Base-by-base conservation (phyloP, 306 rosid species). In the Cucumis hystrix region DNA sequence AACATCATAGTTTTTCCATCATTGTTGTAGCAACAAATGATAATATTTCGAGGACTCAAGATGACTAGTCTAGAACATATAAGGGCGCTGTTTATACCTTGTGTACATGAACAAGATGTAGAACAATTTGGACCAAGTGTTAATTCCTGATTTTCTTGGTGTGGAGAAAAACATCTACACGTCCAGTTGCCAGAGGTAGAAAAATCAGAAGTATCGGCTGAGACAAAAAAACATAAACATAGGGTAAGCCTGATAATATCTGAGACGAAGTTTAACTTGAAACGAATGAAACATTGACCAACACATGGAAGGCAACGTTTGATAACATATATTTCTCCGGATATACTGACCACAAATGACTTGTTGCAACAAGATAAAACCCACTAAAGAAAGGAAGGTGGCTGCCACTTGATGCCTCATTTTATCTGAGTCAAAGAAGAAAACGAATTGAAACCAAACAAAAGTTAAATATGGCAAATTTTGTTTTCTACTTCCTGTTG, bases 21-120 rank as follows among this genome's bases (percentile, higher is more conserved):
- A 47, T 45, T 47, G 58, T 45, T 47, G 15, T 70, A 47, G 76
- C 59, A 47, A 70, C 39, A 70, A 70, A 45, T 47, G 40, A 25
- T 47, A 21, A 41, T 76, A 61, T 39, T 75, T 75, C 12, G 62
- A 81, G 63, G 73, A 62, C 79, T 72, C 80, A 20, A 58, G 17
- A 78, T 82, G 39, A 79, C 66, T 45, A 47, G 54, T 47, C 54
- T 47, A 33, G 60, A 68, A 82, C 82, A 83, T 76, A 74, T 77
- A 75, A 81, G 55, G 79, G 25, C 65, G 80, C 59, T 45, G 58
- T 75, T 77, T 83, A 79, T 87, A 95, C 97, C 99, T 85, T 81
- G 86, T 77, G 74, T 89, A 80, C 99, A 95, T 71, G 85, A 87
- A 82, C 99, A 95, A 81, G 96, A 92, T 16, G 89, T 73, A 49